A percentile compares a stretch with the other conserved stretches of the same genome.
Evolutionary conservation across 305 asterid species (phyloP).

Genomic region (Fraxinus ornus): DNA sequence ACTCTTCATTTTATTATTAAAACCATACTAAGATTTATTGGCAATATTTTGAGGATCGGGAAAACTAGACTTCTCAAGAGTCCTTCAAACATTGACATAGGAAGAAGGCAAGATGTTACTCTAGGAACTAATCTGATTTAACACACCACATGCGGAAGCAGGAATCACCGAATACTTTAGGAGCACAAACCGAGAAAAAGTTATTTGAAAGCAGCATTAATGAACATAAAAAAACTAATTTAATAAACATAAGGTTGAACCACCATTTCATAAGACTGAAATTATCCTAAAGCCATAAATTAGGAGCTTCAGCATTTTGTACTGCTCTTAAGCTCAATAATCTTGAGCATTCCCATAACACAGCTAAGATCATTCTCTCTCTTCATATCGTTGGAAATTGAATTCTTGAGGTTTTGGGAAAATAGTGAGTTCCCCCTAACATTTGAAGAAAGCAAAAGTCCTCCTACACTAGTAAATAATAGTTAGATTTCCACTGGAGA

Average conservation of each 20-base stretch:
- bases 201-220: background rate
- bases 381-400: background rate
- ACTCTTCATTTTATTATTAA: background rate
- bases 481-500: background rate
- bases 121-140: background rate
- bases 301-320: background rate
- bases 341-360: background rate
- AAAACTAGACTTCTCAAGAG: background rate
- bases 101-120: background rate
- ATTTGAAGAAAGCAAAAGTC: background rate
- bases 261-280: background rate
- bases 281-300: background rate
- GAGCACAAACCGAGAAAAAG: background rate
- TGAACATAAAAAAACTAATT: background rate
- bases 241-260: background rate
- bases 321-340: background rate
- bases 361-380: background rate
- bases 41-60: background rate
- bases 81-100: background rate
- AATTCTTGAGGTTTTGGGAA: background rate
- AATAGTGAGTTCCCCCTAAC: background rate
- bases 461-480: background rate
- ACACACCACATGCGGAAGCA: background rate
- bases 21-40: background rate
- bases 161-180: background rate